A percentile compares a stretch with the other conserved stretches of the same genome.
phyloP scores from a whole-genome alignment of 2,329 filamentous ascomycete species.

The Aspergillus viridinutans region DNA sequence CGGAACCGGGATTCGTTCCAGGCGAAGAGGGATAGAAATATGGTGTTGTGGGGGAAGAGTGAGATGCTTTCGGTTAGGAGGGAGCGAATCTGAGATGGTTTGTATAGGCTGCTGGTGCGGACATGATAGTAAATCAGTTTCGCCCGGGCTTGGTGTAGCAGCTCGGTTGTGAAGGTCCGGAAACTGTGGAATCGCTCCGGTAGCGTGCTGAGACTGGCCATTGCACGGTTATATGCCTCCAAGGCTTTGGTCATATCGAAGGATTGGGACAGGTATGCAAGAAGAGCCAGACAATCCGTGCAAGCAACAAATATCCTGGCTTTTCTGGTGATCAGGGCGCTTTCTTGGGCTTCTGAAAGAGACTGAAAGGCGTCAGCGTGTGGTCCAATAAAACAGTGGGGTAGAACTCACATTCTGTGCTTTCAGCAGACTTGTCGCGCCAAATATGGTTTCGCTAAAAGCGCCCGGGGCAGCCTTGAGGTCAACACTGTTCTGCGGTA shows the following conservation, averaged over 20 bases:
- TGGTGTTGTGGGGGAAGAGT: conserved; percentile 69
- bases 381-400: not conserved
- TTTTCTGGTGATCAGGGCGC: conserved; percentile 51
- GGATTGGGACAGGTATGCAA: conserved; percentile 59
- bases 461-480: conserved; percentile 24
- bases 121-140: conserved; percentile 65
- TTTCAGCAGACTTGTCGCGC: conserved; percentile 35
- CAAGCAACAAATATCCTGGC: conserved; percentile 50
- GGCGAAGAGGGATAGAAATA: conserved; percentile 69
- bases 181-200: conserved; percentile 33
- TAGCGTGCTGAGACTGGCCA: conserved; percentile 39
- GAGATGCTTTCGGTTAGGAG: conserved; percentile 58
- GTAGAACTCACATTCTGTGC: conserved; percentile 34
- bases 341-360: conserved; percentile 53
- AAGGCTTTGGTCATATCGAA: conserved; percentile 35
- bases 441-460: conserved; percentile 16
- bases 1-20: conserved; percentile 69
- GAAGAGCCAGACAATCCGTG: conserved; percentile 60
- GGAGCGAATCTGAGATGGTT: conserved; percentile 61
- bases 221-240: conserved; percentile 41
- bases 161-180: conserved; percentile 48
- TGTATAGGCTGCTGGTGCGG: conserved; percentile 59
- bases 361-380: conserved; percentile 51
- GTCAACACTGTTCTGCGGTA: conserved; percentile 33
- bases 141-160: conserved; percentile 64